These are phyloP conservation scores for Articulospora tetracladia DNA, from an alignment of 495 filamentous ascomycete genomes.

Conservation along the genomic window DNA sequence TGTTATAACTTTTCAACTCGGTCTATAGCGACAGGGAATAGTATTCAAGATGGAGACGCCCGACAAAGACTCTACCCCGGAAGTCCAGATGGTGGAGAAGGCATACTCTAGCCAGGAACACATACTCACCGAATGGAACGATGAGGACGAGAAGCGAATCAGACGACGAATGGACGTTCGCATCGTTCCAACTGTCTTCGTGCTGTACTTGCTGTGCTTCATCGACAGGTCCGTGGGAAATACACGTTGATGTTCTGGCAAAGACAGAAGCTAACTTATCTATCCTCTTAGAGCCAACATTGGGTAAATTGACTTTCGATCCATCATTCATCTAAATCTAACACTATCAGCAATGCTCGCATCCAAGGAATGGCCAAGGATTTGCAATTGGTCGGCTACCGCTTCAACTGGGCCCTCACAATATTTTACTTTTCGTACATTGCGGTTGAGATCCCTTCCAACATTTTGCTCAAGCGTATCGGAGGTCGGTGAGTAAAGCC, in stretches of 20 bases:
- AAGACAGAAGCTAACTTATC: constrained; percentile 63
- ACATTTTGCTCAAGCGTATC: constrained; percentile 63
- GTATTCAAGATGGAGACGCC: background rate
- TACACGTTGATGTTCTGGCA: too few species aligned
- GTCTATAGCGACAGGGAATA: too few species aligned
- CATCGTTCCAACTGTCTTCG: constrained; percentile 71
- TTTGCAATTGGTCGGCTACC: constrained; percentile 41
- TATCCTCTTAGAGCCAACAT: background rate
- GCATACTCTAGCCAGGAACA: background rate
- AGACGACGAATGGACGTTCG: constrained; percentile 72
- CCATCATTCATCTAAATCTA: background rate
- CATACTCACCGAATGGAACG: constrained; percentile 36
- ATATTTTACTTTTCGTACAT: constrained; percentile 67
- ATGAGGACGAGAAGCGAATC: constrained; percentile 49
- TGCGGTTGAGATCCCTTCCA: constrained; percentile 59
- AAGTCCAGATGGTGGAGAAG: background rate
- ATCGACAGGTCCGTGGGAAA: constrained; percentile 67
- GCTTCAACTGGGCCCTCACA: constrained; percentile 61
- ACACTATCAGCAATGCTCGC: constrained; percentile 65
- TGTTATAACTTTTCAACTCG: too few species aligned
- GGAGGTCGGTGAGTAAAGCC: constrained; percentile 35
- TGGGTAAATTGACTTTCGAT: constrained; percentile 60
- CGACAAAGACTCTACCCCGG: background rate
- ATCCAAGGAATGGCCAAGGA: constrained; percentile 50
- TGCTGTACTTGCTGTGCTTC: constrained; percentile 81